Conservation (phyloP, 306 rosid species). For the Arachis hypogaea region DNA sequence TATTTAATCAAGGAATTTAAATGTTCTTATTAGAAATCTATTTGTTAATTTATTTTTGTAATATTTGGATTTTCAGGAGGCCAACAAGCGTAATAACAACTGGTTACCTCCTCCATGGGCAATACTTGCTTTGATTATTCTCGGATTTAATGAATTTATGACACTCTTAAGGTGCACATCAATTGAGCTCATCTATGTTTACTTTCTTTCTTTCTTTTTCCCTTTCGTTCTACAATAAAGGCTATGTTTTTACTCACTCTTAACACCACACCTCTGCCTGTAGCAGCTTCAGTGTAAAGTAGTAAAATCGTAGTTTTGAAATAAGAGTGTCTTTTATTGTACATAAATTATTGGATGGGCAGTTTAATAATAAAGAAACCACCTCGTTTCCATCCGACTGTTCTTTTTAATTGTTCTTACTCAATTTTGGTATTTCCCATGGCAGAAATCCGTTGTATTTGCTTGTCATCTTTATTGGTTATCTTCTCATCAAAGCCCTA, state of each 20-base stretch:
- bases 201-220: conserved; percentile 26
- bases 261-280: conserved; percentile 20
- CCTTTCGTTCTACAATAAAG: conserved; percentile 7
- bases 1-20: conserved; percentile 16
- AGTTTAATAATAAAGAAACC: conserved; percentile 1
- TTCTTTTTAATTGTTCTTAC: conserved; percentile 35
- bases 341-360: conserved; percentile 6
- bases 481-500: conserved; percentile 73
- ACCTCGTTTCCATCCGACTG: conserved; percentile 4
- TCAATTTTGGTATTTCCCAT: conserved; percentile 28
- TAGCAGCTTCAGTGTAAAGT: conserved; percentile 8
- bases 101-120: conserved; percentile 99
- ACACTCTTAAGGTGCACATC: conserved; percentile 74
- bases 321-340: background rate
- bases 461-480: conserved; percentile 72
- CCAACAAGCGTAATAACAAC: conserved; percentile 90
- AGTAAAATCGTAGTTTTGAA: background rate
- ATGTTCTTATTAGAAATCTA: conserved; percentile 1
- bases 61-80: conserved; percentile 70
- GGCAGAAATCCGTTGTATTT: conserved; percentile 94
- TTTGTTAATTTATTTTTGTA: conserved; percentile 30
- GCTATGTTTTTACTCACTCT: conserved; percentile 22
- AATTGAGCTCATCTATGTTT: conserved; percentile 28
- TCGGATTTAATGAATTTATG: conserved; percentile 98
- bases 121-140: conserved; percentile 71